Base-by-base conservation (phyloP, 441 rosid genomes). In the Hura crepitans region DNA sequence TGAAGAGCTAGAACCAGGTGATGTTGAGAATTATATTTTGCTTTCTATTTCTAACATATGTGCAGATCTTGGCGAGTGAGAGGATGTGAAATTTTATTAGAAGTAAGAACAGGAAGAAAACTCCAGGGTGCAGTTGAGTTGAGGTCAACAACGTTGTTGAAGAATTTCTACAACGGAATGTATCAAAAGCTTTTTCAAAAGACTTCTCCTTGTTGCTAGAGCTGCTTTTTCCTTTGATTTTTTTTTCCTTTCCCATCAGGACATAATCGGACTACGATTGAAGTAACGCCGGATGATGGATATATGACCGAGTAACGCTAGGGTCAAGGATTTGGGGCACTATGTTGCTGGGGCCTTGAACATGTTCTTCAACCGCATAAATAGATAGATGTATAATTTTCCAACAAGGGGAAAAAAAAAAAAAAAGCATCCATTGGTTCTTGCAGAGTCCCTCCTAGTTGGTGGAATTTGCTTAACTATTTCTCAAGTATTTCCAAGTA, bases 121-220 rank as follows among this genome's bases (percentile, higher is more conserved):
- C 76, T 0, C 95, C 92, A 0, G 90, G 87, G 15, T 79, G 86
- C 65, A 87, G 92, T 67, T 79, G 66, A 75, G 80, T 85, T 49
- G 87, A 89, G 14, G 77, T 87, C 62, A 76, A 89, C 75, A 79
- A 77, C 37, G 70, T 74, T 53, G 92, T 82, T 66, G 75, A 81
- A 15, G 92, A 87, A 58, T 87, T 89, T 62, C 80, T 79, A 47
- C 78, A 91, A 1, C 86, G 85, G 12, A 84, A 84, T 37, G 47
- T 68, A 39, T 71, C 84, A 10, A 86, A 85, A 63, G 82, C 87
- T 0, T 83, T 80, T 74, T 81, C 85, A 50, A 49, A 67, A 28
- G 80, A 85, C 27, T 76, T 84, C 15, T 74, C 69, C 74, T 30
- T 42, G 66, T 63, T 85, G 80, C 72, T 84, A 60, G 81, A 80